These are phyloP conservation scores for Coemansia sp. DNA, from an alignment of 192 early-diverging fungal genomes.

Conservation along the genomic window DNA sequence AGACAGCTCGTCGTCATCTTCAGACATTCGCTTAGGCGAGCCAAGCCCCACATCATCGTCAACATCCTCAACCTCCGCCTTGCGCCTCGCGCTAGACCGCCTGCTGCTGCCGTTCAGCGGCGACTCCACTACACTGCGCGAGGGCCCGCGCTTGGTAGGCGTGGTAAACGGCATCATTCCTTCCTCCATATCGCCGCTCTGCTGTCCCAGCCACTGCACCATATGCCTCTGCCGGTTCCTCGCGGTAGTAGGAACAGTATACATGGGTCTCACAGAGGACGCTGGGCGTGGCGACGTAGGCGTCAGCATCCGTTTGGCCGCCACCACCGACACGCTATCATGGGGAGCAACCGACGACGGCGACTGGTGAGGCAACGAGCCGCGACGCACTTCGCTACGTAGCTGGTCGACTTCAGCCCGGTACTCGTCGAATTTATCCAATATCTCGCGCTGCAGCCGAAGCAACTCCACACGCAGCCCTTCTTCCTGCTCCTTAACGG, in stretches of 20 bases:
- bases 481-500: background rate
- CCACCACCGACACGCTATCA: constrained; percentile 39
- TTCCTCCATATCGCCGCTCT: background rate
- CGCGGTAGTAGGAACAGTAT: constrained; percentile 21
- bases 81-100: background rate
- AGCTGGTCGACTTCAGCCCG: constrained; percentile 38
- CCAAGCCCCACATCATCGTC: constrained; percentile 8
- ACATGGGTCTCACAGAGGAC: constrained; percentile 13
- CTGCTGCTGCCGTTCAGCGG: background rate
- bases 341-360: constrained; percentile 19
- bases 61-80: constrained; percentile 8
- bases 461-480: constrained; percentile 22
- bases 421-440: constrained; percentile 38
- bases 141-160: background rate
- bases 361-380: background rate
- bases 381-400: constrained; percentile 41
- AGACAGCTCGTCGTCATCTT: constrained; percentile 27
- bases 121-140: background rate
- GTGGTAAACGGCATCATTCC: background rate
- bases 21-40: background rate
- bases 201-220: constrained; percentile 44
- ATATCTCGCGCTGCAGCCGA: constrained; percentile 30
- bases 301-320: background rate
- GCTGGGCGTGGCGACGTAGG: constrained; percentile 14
- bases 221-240: constrained; percentile 31